A percentile compares a stretch with the other conserved stretches of the same genome.
phyloP scores from a whole-genome alignment of 169 alveolate genomes.

The Eimeria tenella region DNA sequence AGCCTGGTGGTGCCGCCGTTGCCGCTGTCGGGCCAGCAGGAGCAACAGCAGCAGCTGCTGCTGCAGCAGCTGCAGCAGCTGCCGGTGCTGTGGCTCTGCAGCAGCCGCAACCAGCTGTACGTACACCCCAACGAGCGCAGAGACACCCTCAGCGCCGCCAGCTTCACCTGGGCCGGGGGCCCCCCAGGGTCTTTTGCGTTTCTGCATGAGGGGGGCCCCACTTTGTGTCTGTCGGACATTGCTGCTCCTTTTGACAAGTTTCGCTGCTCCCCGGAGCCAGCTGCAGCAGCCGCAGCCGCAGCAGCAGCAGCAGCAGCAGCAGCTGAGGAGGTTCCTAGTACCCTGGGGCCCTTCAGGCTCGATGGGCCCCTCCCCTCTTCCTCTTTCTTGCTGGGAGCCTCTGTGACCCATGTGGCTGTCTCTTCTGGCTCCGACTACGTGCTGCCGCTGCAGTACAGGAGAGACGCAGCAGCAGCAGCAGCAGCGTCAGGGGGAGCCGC shows the following conservation, averaged over 20 bases:
- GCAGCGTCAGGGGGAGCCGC: constrained; percentile 25
- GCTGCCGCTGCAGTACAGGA: constrained; percentile 1
- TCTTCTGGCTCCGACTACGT: constrained; percentile 29
- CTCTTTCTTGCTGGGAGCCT: constrained; percentile 12
- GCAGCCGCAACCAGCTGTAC: constrained; percentile 70
- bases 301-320: constrained; percentile 70
- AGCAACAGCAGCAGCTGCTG: constrained; percentile 8
- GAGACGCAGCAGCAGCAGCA: constrained; percentile 32
- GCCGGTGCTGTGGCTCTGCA: constrained; percentile 74
- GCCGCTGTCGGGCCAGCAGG: neutral
- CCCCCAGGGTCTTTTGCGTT: neutral
- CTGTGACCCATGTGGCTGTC: constrained; percentile 63
- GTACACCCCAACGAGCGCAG: constrained; percentile 78
- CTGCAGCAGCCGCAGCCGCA: constrained; percentile 31
- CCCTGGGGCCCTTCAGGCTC: constrained; percentile 31
- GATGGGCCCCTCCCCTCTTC: constrained; percentile 34
- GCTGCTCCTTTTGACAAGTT: constrained; percentile 18
- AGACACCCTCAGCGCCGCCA: constrained; percentile 57
- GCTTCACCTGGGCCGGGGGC: neutral
- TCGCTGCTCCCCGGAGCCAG: neutral
- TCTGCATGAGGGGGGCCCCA: neutral
- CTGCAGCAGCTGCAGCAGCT: constrained; percentile 39
- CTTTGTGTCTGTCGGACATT: constrained; percentile 24
- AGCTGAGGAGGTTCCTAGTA: neutral
- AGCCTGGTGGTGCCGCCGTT: constrained; percentile 76